Evolutionary conservation across 2,329 filamentous ascomycete genomes (phyloP).

Genomic region (Trichoderma sp.): DNA sequence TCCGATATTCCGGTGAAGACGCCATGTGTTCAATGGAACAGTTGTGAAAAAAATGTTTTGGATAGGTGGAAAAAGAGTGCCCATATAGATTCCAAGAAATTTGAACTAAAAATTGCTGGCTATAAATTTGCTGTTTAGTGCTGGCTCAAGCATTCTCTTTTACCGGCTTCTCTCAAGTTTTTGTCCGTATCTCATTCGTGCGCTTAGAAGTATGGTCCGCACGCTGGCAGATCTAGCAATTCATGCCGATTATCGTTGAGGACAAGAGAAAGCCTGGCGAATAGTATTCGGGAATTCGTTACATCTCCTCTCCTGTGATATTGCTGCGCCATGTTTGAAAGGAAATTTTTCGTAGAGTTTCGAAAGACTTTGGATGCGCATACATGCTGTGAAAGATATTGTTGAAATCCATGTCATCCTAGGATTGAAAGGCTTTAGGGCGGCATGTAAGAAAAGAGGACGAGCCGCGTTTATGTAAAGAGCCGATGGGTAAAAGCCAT

Average conservation of each 20-base stretch:
- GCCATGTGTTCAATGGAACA: not conserved
- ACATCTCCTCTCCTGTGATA: not conserved
- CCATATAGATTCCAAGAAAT: not conserved
- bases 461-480: not conserved
- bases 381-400: not conserved
- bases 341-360: not conserved
- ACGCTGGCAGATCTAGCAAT: not conserved
- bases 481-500: not conserved
- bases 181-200: not conserved
- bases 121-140: not conserved
- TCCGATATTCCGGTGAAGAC: not conserved
- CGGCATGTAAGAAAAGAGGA: not conserved
- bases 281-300: not conserved
- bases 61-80: not conserved
- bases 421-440: not conserved
- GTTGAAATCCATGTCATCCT: not conserved
- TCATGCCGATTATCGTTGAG: not conserved
- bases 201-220: not conserved
- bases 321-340: not conserved
- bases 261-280: not conserved
- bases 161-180: not conserved
- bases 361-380: not conserved
- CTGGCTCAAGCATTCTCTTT: not conserved
- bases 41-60: not conserved
- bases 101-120: not conserved